Evolutionary conservation across 345 rosid genomes (phyloP).

Genomic region (Corymbia maculata): DNA sequence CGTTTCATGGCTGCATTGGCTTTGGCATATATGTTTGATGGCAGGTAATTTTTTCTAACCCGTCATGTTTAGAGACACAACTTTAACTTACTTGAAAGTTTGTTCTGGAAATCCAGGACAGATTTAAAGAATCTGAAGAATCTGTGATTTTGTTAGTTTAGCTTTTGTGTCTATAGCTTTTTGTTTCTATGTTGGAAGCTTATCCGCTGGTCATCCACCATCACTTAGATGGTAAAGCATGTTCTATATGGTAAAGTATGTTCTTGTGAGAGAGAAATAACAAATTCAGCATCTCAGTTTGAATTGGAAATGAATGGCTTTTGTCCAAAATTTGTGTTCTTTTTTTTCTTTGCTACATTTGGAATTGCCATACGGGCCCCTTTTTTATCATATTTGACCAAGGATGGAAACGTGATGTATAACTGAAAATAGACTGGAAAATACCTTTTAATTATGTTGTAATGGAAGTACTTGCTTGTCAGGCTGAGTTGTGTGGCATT

Average conservation of each 20-base stretch:
- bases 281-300: not conserved
- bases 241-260: not conserved
- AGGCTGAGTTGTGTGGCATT: not conserved
- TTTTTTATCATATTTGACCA: not conserved
- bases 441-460: not conserved
- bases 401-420: not conserved
- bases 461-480: not conserved
- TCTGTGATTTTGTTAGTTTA: not conserved
- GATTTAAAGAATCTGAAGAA: not conserved
- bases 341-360: not conserved
- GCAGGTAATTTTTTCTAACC: conserved; percentile 31
- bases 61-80: not conserved
- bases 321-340: not conserved
- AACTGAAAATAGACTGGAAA: not conserved
- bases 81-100: not conserved
- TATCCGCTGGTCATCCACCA: not conserved
- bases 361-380: not conserved
- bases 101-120: not conserved
- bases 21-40: conserved; percentile 77
- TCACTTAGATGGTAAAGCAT: not conserved
- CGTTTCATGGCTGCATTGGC: conserved; percentile 86
- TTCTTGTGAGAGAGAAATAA: not conserved
- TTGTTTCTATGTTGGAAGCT: not conserved
- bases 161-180: not conserved
- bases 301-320: not conserved